Evolutionary conservation across 1,284 basidiomycete species (phyloP), one percentile per base, ranked within the genome.

Genomic region (Ceratobasidium sp.): DNA sequence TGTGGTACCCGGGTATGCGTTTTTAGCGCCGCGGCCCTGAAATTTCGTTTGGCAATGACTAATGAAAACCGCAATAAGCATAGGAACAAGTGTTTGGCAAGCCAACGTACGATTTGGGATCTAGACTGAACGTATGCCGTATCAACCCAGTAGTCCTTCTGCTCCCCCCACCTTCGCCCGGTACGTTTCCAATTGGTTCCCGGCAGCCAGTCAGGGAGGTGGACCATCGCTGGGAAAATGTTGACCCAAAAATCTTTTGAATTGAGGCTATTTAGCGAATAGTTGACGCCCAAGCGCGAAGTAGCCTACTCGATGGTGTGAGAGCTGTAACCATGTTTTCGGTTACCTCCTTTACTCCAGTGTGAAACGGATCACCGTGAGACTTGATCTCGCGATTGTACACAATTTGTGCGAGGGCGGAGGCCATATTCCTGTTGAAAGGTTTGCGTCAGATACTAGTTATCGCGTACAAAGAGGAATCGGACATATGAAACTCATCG

Each of bases 121-220:
- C 17, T 48, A 17, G 10, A 12, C 7, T 48, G 46, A 17, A 17
- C 46, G 46, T 48, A 48, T 12, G 17, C 46, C 10, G 12, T 17
- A 7, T 48, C 17, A 12, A 48, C 54, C 20, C 57, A 20, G 0
- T 44, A 10, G 15, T 77, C 65, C 13, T 33, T 38, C 42, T 42
- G 54, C 12, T 26, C 9, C 6, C 77, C 5, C 77, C 77, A 78
- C 66, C 61, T 50, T 15, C 23, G 54, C 4, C 66, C 28, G 1
- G 20, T 61, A 3, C 50, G 23, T 48, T 68, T 73, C 64, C 64
- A 75, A 42, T 54, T 59, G 1, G 70, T 46, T 17, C 77, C 77
- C 12, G 77, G 77, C n/a, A 78, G 1, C 77, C 77, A 78, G 13
- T 67, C 70, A 0, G 77, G 77, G 2, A 78, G 28, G 26, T 74